Evolutionary conservation across 352 stramenopile genomes (phyloP), one percentile per base, ranked within the genome.

Genomic region (Phytopythium aichiense): DNA sequence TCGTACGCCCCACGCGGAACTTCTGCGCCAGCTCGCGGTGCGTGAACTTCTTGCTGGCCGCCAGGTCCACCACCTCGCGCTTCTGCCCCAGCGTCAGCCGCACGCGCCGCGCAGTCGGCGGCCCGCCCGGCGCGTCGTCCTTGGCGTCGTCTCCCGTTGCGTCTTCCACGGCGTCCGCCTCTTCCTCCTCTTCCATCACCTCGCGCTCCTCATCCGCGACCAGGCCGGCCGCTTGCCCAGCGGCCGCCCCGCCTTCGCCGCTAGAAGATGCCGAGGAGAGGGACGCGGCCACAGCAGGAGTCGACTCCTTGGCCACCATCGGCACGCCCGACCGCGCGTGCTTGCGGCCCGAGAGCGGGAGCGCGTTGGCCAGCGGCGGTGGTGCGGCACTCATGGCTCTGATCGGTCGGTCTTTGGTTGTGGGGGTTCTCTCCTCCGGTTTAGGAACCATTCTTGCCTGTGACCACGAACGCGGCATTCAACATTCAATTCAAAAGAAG

Each of bases 1-100:
- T 94, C 33, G 84, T 94, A 59, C 83, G 81, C 0, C 83, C 83
- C 30, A 92, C 83, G 38, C 70, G 72, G 66, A 94, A 94, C 72
- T 90, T 90, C 51, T 92, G 78, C 22, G 86, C 86, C 53, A 94
- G 65, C 62, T 94, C 84, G 31, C 82, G 82, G 64, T 92, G 86
- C 42, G 86, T 94, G 62, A 92, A 94, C 61, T 92, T 90, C 66
- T 92, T 91, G 65, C 86, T 92, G 9, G 81, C 80, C 5, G 81
- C 86, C 22, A 94, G 61, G 65, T 94, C 86, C 54, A 94, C 78
- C 40, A 94, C 83, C 62, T 92, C 81, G n/a, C 86, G 86, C 69
- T 92, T 94, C 66, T 92, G 86, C 1, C 86, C 86, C 4, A 94
- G 79, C 46, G 84, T 92, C 38, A 94, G 69, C 2, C 85, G 83